These are phyloP conservation scores for Phytophthora brassicae DNA, from an alignment of 352 stramenopile genomes.

Conservation along the genomic window DNA sequence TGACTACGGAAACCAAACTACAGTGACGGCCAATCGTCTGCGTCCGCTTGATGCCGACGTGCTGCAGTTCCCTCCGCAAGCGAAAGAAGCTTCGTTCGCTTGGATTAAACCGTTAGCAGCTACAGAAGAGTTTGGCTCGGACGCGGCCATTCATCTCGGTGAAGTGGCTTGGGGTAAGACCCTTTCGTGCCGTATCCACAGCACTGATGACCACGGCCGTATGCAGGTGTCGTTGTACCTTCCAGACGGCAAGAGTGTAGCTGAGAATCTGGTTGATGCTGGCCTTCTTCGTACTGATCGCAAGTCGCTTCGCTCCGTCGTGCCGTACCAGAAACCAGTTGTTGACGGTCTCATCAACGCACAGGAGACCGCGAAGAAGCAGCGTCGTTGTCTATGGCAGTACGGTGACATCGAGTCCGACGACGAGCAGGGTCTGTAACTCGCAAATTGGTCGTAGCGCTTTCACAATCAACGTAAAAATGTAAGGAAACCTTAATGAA, in stretches of 20 bases:
- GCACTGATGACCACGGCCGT: conserved; percentile 68
- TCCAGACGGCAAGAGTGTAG: conserved; percentile 81
- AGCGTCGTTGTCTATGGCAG: conserved; percentile 93
- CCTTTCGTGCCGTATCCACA: conserved; percentile 74
- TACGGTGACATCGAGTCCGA: conserved; percentile 97
- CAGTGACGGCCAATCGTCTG: conserved; percentile 82
- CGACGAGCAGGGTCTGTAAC: conserved; percentile 72
- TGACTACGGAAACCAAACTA: conserved; percentile 95
- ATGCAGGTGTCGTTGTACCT: conserved; percentile 77
- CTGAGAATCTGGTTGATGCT: conserved; percentile 87
- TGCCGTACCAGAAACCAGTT: conserved; percentile 77
- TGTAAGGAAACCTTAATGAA: conserved; percentile 17
- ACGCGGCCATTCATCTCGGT: conserved; percentile 90
- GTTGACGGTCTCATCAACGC: conserved; percentile 89
- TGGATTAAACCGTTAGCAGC: conserved; percentile 85
- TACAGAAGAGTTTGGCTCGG: conserved; percentile 91
- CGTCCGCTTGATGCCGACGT: conserved; percentile 91
- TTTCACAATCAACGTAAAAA: conserved; percentile 27
- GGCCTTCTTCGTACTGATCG: conserved; percentile 91
- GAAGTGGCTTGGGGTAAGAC: conserved; percentile 93
- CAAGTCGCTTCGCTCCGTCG: conserved; percentile 57
- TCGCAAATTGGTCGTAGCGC: conserved; percentile 7
- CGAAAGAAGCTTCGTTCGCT: conserved; percentile 81
- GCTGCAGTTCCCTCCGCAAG: conserved; percentile 88
- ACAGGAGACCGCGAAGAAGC: conserved; percentile 92